Conservation (phyloP, 108 stramenopile species). For the Pseudonitzschia pungens region DNA sequence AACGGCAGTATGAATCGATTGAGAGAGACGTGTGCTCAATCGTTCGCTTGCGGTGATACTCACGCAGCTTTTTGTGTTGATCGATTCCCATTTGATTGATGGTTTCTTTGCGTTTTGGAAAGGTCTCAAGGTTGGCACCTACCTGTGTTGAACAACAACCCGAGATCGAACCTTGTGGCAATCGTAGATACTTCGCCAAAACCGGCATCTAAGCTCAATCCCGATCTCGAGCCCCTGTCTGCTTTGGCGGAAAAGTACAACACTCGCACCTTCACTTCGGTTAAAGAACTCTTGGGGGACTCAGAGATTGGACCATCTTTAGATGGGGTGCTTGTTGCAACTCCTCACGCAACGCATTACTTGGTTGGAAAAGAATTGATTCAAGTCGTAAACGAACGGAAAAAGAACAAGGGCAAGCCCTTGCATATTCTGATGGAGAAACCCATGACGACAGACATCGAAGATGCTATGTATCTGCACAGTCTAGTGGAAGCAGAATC, state of each 20-base stretch:
- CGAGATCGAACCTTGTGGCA: constrained; percentile 43
- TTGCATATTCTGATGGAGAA: constrained; percentile 75
- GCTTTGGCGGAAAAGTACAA: constrained; percentile 41
- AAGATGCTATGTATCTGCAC: constrained; percentile 47
- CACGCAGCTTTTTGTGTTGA: not conserved
- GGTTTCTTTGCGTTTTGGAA: not conserved
- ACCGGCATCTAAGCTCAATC: constrained; percentile 53
- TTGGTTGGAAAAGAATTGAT: constrained; percentile 40
- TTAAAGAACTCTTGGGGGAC: constrained; percentile 43
- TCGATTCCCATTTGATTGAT: no score
- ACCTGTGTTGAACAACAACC: constrained; percentile 52
- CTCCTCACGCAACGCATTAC: constrained; percentile 73
- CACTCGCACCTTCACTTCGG: constrained; percentile 46
- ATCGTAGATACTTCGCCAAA: constrained; percentile 57
- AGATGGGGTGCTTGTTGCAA: constrained; percentile 64
- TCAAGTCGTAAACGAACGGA: constrained; percentile 36
- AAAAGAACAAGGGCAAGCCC: constrained; percentile 37
- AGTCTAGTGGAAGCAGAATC: constrained; percentile 24
- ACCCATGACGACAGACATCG: constrained; percentile 69
- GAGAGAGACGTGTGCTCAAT: not conserved
- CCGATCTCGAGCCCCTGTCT: constrained; percentile 46
- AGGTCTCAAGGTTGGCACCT: constrained; percentile 72
- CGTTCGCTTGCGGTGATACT: not conserved
- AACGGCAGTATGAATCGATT: not conserved
- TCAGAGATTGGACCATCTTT: constrained; percentile 32